Evolutionary conservation across 1,139 yeast species (phyloP), one percentile per base, ranked within the genome.

Genomic region (Candida sp.): DNA sequence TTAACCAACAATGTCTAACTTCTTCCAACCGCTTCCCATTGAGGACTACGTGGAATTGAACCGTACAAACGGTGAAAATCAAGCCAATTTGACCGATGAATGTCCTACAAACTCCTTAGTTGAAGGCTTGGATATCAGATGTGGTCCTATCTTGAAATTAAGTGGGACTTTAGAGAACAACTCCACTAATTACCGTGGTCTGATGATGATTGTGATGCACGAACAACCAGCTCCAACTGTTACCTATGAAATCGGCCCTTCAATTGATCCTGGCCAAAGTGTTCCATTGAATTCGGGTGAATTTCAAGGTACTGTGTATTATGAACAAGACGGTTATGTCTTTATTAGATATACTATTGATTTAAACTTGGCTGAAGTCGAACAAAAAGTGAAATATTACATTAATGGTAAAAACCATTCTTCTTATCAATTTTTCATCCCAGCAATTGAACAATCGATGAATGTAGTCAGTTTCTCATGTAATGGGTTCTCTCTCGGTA

Each of bases 401-500:
- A 66, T 89, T 48, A 81, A 86, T 52, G 70, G 60, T 19, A 59
- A 58, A 35, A 51, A 53, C 43, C 67, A 71, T 48, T 64, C 64
- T 12, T 64, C 66, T 33, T 73, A 70, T 53, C 63, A 69, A 42
- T 86, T 86, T 55, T 82, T 61, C 55, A 49, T 87, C 3, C 95
- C 96, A 0, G 68, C 82, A 2, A 52, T 54, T 1, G 55, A 64
- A 7, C 81, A 84, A 60, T 74, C 87, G 19, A 86, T 89, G 89
- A 90, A 89, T 61, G 76, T 85, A 5, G 74, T 89, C 63, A 83
- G 91, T 32, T 85, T 77, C 61, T 87, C 97, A 4, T 91, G 98
- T 66, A 93, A 91, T 59, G 98, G 97, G n/a, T 91, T 90, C 61
- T 86, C 96, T 1, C 63, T 87, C 42, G 79, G 77, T 3, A 85